Evolutionary conservation across 306 rosid genomes (phyloP), one percentile per base, ranked within the genome.

Genomic region (Begonia masoniana): DNA sequence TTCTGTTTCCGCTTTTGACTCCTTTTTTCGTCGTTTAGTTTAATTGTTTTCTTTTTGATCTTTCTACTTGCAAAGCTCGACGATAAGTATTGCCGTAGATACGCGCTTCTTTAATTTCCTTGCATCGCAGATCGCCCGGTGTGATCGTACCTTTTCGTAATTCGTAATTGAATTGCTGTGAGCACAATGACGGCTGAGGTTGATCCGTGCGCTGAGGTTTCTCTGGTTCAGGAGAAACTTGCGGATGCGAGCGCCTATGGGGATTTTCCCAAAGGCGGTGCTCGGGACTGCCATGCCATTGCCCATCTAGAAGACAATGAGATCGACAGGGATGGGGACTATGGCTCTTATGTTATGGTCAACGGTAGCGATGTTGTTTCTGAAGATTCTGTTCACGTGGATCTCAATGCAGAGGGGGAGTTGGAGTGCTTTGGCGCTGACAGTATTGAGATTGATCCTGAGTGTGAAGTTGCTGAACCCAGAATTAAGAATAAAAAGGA

Each of bases 131-230:
- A 31, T 31, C 39, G 39, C 39, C 39, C 8, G 39, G 39, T 31
- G 39, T 31, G 39, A 31, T 31, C 39, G 39, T 7, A 7, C 39
- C 39, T 31, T 31, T 31, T 31, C 39, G 39, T 6, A 31, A 31
- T 31, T 31, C 39, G 39, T 6, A 31, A 31, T 31, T 31, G 39
- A 31, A 31, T 41, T 21, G 15, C 12, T 41, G 10, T 56, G 50
- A 62, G 17, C 59, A 15, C 59, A 62, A 82, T 79, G 85, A 77
- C 78, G 66, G 76, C 71, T 65, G 78, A 79, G 70, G 69, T 56
- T 65, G 83, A 75, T 71, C 77, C 57, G 63, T 57, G 39, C 46
- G 56, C 46, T 45, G 82, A 76, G 52, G 60, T 66, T 65, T 60
- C 71, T 57, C 81, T 62, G 69, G 59, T 76, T 36, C 76, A 70